phyloP scores from a whole-genome alignment of 768 basidiomycete species.

The Rhizopogon salebrosus region DNA sequence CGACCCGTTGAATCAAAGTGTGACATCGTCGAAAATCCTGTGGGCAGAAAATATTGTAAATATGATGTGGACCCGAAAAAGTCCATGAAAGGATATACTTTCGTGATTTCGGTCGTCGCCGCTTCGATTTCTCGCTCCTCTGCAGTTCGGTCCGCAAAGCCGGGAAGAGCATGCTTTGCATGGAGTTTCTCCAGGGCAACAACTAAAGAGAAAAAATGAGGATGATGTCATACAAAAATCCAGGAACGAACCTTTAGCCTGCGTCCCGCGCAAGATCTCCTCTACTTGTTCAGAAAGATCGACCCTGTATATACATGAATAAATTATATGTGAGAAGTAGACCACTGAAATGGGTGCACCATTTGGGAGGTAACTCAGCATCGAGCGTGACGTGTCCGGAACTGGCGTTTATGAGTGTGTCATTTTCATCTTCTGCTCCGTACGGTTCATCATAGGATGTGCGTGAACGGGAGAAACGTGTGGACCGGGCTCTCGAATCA shows the following conservation, averaged over 20 bases:
- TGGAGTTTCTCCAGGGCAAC: constrained; percentile 89
- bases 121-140: constrained; percentile 94
- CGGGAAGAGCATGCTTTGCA: constrained; percentile 92
- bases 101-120: constrained; percentile 82
- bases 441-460: constrained; percentile 45
- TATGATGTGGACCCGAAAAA: constrained; percentile 1
- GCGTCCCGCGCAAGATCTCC: constrained; percentile 61
- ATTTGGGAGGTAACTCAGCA: constrained; percentile 74
- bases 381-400: constrained; percentile 48
- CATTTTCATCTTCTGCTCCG: constrained; percentile 48
- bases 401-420: constrained; percentile 49
- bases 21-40: constrained; percentile 39
- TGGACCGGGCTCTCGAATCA: constrained; percentile 56
- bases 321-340: constrained; percentile 13
- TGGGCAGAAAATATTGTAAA: constrained; percentile 8
- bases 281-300: constrained; percentile 90
- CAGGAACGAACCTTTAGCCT: constrained; percentile 67
- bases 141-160: constrained; percentile 89
- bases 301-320: constrained; percentile 54
- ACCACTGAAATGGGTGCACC: constrained; percentile 41
- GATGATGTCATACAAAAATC: constrained; percentile 6
- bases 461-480: constrained; percentile 36
- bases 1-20: constrained; percentile 65
- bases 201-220: constrained; percentile 44
- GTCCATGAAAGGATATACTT: constrained; percentile 41